Evolutionary conservation across 768 basidiomycete genomes (phyloP).

Genomic region (Rubroboletus satanas): DNA sequence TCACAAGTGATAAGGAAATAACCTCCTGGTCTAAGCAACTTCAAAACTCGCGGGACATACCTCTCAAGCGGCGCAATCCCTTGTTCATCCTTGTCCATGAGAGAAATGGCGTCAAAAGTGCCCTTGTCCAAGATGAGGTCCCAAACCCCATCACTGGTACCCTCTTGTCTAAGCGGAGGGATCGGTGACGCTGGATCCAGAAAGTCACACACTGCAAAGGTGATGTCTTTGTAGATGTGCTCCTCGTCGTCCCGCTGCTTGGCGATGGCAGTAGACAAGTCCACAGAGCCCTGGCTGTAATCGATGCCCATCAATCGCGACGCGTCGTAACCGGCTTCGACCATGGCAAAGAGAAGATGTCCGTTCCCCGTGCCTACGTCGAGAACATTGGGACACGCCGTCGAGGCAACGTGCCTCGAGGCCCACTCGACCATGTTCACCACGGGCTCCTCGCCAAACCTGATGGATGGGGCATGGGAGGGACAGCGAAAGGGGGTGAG

Average conservation of each 20-base stretch:
- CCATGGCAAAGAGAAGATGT: constrained; percentile 65
- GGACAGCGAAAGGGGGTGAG: not conserved
- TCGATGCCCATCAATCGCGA: constrained; percentile 62
- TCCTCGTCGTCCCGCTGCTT: constrained; percentile 28
- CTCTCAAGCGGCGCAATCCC: constrained; percentile 50
- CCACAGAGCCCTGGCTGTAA: constrained; percentile 70
- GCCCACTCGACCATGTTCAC: constrained; percentile 81
- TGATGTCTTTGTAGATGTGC: constrained; percentile 27
- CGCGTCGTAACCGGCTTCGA: constrained; percentile 60
- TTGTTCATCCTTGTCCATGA: constrained; percentile 54
- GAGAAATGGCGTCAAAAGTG: constrained; percentile 83
- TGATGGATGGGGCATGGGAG: constrained; percentile 24
- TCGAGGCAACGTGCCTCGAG: constrained; percentile 48
- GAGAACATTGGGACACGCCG: constrained; percentile 48
- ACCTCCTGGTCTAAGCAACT: constrained; percentile 61
- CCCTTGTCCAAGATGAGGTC: constrained; percentile 82
- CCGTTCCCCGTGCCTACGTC: constrained; percentile 85
- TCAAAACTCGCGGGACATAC: constrained; percentile 57
- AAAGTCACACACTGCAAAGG: constrained; percentile 64
- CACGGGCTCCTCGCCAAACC: constrained; percentile 77
- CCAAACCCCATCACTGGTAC: constrained; percentile 40
- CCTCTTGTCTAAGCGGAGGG: constrained; percentile 10
- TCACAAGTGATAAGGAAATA: constrained; percentile 77
- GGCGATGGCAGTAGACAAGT: constrained; percentile 58
- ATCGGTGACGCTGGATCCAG: constrained; percentile 48